Evolutionary conservation across 768 basidiomycete genomes (phyloP), one percentile per base, ranked within the genome.

Genomic region (Gymnopilus junonius): DNA sequence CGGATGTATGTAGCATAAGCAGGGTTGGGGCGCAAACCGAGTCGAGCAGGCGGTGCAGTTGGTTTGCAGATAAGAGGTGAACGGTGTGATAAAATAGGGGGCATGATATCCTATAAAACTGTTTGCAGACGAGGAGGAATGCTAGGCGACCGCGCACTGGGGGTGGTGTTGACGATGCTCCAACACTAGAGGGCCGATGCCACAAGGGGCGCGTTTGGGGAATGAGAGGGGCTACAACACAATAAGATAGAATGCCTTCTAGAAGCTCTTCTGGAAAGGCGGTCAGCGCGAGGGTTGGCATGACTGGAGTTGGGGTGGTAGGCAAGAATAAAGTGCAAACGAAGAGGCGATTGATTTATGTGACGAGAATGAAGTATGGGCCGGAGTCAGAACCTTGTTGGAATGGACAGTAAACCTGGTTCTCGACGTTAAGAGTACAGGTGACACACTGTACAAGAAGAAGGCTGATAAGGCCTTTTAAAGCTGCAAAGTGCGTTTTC

Each of bases 41-140:
- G n/a, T 75, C 69, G 46, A 82, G 75, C 12, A 82, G 77, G 8
- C 71, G 64, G 11, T 67, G 64, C 1, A 85, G 74, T 23, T 87
- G 82, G 11, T 55, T 35, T 0, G 78, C 63, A 0, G 82, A 76
- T 37, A 70, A 74, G 46, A 90, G 69, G 66, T 78, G 76, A 43
- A 90, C 63, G 43, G 80, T 78, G 69, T 83, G 77, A 76, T 89
- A 89, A 64, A 86, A 79, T 12, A 88, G 77, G 1, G 88, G 87
- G 0, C 81, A 80, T 1, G 79, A 80, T 62, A 90, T 87, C 62
- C 89, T 81, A 45, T 80, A 72, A 75, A 88, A 86, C 23, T 75
- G 69, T 39, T 73, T 81, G 54, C 75, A 87, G 48, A 86, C 84
- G 55, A 85, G 81, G 15, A 90, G 80, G 0, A 82, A 78, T 4